Evolutionary conservation across 768 basidiomycete genomes (phyloP).

Genomic region (Hygrophorus pudorinus): DNA sequence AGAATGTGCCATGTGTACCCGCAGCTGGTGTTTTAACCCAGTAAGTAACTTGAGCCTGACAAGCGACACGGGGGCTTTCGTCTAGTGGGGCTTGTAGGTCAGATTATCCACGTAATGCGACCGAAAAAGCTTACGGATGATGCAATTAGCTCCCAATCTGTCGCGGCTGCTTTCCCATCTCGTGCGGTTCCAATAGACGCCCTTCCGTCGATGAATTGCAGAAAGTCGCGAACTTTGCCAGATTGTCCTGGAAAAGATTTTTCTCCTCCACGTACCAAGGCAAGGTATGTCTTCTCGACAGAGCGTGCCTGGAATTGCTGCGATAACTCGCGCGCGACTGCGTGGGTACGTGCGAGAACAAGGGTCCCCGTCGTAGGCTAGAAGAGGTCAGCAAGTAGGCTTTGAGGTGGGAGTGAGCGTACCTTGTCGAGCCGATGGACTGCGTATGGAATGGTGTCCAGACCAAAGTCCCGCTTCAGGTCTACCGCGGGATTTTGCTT

Average conservation of each 20-base stretch:
- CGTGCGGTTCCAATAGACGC: constrained; percentile 24
- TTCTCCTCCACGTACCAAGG: constrained; percentile 45
- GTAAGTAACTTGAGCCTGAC: constrained; percentile 47
- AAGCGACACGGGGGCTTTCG: constrained; percentile 42
- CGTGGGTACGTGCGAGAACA: constrained; percentile 37
- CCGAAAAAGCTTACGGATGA: constrained; percentile 40
- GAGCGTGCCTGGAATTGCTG: constrained; percentile 41
- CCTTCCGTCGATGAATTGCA: constrained; percentile 38
- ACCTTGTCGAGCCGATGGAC: constrained; percentile 67
- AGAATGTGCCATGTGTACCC: constrained; percentile 44
- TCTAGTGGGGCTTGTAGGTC: constrained; percentile 17
- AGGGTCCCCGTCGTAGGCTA: constrained; percentile 58
- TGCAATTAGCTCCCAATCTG: constrained; percentile 50
- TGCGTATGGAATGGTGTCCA: constrained; percentile 30
- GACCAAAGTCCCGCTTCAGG: constrained; percentile 21
- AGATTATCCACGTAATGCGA: constrained; percentile 1
- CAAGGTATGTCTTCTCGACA: constrained; percentile 53
- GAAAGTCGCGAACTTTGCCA: constrained; percentile 31
- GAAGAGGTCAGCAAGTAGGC: neutral
- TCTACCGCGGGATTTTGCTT: constrained; percentile 6
- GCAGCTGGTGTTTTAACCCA: constrained; percentile 62
- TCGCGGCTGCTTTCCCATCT: constrained; percentile 28
- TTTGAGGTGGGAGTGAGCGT: constrained; percentile 3
- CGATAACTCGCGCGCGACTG: constrained; percentile 37
- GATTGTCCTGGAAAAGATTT: constrained; percentile 31